Evolutionary conservation across 176 grass and related monocot genomes (phyloP), one percentile per base, ranked within the genome.

Genomic region (Zizania latifolia): DNA sequence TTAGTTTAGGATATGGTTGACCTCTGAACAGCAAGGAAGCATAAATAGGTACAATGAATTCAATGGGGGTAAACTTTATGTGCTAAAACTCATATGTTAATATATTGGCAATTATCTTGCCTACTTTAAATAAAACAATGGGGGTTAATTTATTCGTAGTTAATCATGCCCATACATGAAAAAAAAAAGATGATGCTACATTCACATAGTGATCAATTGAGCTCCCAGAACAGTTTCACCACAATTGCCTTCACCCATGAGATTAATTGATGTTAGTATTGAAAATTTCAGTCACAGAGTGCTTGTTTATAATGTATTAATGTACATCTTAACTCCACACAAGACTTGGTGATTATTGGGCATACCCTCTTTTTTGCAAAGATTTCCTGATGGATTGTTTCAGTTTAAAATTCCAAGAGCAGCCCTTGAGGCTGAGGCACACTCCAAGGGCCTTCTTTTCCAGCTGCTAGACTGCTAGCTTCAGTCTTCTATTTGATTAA

Each of bases 401-500:
- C 59, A 35, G 3, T 15, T 40, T 6, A 55, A 48, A 36, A 27
- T 2, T 48, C 19, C 44, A 14, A 36, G 29, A 68, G 41, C 27
- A 62, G 78, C 28, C 24, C 44, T 77, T 86, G 5, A 63, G 37
- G 6, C 71, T 86, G 5, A 63, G 37, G 6, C 71, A 37, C 60
- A 67, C 76, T 79, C 24, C 71, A 82, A 43, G 44, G 68, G 19
- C 16, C 65, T 16, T 71, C 78, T 77, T 45, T 80, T 74, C 62
- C 70, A 50, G 30, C 50, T 66, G 26, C 10, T 32, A 15, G 63
- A 81, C 56, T 71, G 27, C 60, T 35, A 31, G 13, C 32, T 74
- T 65, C 35, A 58, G 35, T 35, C 27, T 58, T 53, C 19, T 81
- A 72, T 72, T 67, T 73, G 73, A 78, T 77, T 74, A 66, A 82